phyloP scores from a whole-genome alignment of 805 yeast genomes.

The Saturnispora bothae region DNA sequence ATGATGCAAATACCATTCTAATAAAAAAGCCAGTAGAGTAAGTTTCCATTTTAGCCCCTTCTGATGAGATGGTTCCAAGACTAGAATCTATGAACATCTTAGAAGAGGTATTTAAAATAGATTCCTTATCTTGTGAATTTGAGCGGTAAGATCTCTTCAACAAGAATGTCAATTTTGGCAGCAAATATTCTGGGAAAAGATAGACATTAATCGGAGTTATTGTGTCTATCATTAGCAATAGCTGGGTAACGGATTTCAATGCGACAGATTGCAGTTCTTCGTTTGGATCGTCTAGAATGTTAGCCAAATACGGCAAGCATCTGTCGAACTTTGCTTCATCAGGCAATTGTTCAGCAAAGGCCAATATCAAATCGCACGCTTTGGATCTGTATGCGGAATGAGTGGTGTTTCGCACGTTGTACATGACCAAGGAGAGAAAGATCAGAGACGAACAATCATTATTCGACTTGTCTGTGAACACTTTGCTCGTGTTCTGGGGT shows the following conservation, averaged over 20 bases:
- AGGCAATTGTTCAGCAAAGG: slow-evolving; percentile 61
- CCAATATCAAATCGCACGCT: slow-evolving; percentile 68
- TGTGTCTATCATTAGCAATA: slow-evolving; percentile 50
- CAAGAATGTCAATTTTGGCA: slow-evolving; percentile 54
- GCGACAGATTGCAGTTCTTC: slow-evolving; percentile 60
- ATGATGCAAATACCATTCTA: slow-evolving; percentile 58
- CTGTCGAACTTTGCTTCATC: slow-evolving; percentile 85
- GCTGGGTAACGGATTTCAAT: slow-evolving; percentile 52
- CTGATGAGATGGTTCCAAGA: not conserved
- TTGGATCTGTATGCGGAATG: slow-evolving; percentile 49
- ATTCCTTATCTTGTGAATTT: not conserved
- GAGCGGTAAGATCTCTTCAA: slow-evolving; percentile 28
- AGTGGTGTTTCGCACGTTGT: slow-evolving; percentile 50
- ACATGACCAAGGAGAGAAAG: slow-evolving; percentile 44
- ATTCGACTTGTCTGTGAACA: slow-evolving; percentile 15
- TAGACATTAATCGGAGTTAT: slow-evolving; percentile 68
- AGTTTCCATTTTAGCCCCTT: not conserved
- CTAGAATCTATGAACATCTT: slow-evolving; percentile 5
- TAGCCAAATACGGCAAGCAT: slow-evolving; percentile 67
- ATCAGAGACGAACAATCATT: slow-evolving; percentile 45
- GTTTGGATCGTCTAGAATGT: slow-evolving; percentile 60
- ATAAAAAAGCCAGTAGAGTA: slow-evolving; percentile 29
- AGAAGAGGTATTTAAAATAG: not conserved
- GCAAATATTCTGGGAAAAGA: slow-evolving; percentile 70
- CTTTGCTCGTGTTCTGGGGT: slow-evolving; percentile 29